Base-by-base conservation (phyloP, 345 rosid genomes). In the Eucalyptus shirleyi region DNA sequence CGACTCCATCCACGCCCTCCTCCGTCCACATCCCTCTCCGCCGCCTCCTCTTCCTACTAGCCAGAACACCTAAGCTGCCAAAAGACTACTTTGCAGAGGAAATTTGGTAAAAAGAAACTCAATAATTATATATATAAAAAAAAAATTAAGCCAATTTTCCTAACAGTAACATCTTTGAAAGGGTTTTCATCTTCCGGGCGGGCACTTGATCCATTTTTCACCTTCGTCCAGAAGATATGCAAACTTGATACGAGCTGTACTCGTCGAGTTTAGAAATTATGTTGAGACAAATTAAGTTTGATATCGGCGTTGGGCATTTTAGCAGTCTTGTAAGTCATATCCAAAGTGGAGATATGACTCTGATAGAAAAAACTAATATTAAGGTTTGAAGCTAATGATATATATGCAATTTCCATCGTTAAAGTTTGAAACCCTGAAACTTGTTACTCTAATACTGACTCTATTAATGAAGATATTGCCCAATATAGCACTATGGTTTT, bases 301-400 rank as follows among this genome's bases (percentile, higher is more conserved):
- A 93, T 44, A 96, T 77, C 80, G 95, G 97, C 45, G 97, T 95
- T 98, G 96, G 10, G 99, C 98, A 89, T 96, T 91, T 93, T 94
- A 10, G 95, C 99, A 5, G 94, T 95, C 92, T 97, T 95, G 37
- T 92, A 96, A 88, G 95, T 94, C 95, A 95, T 91, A 87, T 97
- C 97, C 88, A 97, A 88, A 83, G 98, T 60, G 34, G 34, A 60
- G 69, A 28, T 60, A 30, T 60, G 34, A 60, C 2, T 28, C 16
- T 60, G 8, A 12, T 3, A 60, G 32, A 60, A 30, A 28, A 60
- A 28, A 28, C 13, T 13, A 60, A 60, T 60, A 28, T 28, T 13
- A 60, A 30, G 15, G 34, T 14, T 28, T 30, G n/a, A 4, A 60
- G 69, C 34, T 56, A 56, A 10, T 56, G 62, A 23, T 5, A 56